Evolutionary conservation across 176 grass and related monocot genomes (phyloP), one percentile per base, ranked within the genome.

Genomic region (Oryza brachyantha): DNA sequence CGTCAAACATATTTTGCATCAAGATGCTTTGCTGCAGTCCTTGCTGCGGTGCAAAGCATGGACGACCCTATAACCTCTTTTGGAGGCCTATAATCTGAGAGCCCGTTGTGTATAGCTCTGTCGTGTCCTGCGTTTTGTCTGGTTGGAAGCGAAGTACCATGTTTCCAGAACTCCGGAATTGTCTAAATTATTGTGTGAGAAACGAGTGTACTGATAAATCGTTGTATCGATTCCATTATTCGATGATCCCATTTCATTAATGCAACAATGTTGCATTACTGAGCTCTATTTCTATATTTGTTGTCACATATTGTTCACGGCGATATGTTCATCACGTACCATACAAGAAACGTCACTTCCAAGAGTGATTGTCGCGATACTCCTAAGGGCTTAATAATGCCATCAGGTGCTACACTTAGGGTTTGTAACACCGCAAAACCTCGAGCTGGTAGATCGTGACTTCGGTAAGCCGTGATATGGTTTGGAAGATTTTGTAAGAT

Each of bases 21-120:
- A 75, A 57, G 22, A 68, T 16, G 61, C 72, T 88, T 79, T 88
- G 75, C 86, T 50, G 78, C 45, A 21, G 68, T 61, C 62, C 70
- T 55, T 24, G 71, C 70, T 84, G 75, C 70, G 64, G 70, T 76
- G 76, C 70, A 75, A 74, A 84, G 61, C 79, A 66, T 66, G 66
- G 68, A 79, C 61, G 43, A 34, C 63, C 73, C n/a, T 24, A 41
- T 74, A 39, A 42, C 86, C 76, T 88, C 54, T 61, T 37, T 55
- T 55, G 64, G 70, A 88, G 81, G 86, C 81, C 13, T 68, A 55
- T 69, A 77, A 80, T 74, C 64, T 74, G 76, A 84, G 80, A 75
- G 73, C 41, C 73, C 70, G 5, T 75, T 84, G 86, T 88, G 81
- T 84, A 88, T 88, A 88, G 81, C 81, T 50, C 42, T 84, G 43